Base-by-base conservation (phyloP, 1,284 basidiomycete species). In the Cystobasidiaceae sp. region DNA sequence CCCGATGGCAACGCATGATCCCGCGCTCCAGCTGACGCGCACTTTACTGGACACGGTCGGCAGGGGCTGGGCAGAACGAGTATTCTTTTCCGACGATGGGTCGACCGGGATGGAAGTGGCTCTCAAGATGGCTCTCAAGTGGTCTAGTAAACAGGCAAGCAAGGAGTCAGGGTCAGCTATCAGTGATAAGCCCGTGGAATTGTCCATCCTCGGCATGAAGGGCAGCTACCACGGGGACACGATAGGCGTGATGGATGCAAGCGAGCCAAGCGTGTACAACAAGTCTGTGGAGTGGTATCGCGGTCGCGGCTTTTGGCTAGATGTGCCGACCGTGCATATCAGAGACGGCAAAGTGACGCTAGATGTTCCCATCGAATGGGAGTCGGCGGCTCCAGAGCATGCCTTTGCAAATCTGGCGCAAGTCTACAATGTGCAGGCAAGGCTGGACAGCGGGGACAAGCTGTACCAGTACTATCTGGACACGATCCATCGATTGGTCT, bases 141-240 rank as follows among this genome's bases (percentile, higher is more conserved):
- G 86, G 66, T 75, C 37, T 73, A 74, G 19, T 69, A 71, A 28
- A 72, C 77, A 32, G 71, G 74, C 15, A 69, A 41, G 39, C 9
- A 32, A 33, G 13, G 3, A 27, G 6, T 21, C 46, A 17, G 19
- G 27, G 27, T 33, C 41, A 28, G 15, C 59, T 15, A 55, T 66
- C 13, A 39, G 15, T 4, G 19, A 33, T 0, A 79, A 80, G n/a
- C 80, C 80, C 69, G 84, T 83, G 68, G 79, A 84, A 34, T 79
- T 94, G 15, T 89, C 90, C 17, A 83, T 98, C 0, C 77, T 98
- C 2, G 94, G 94, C 0, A 75, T 97, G 44, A 88, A 86, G 70
- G 94, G 94, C 1, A 92, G 91, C 73, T 98, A 98, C 78, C 94
- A 98, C 73, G 94, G 94, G 5, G 94, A 98, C 77, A 97, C 94